A percentile compares a stretch with the other conserved stretches of the same genome.
Evolutionary conservation across 306 rosid genomes (phyloP).

Genomic region (Prunus fruticosa): DNA sequence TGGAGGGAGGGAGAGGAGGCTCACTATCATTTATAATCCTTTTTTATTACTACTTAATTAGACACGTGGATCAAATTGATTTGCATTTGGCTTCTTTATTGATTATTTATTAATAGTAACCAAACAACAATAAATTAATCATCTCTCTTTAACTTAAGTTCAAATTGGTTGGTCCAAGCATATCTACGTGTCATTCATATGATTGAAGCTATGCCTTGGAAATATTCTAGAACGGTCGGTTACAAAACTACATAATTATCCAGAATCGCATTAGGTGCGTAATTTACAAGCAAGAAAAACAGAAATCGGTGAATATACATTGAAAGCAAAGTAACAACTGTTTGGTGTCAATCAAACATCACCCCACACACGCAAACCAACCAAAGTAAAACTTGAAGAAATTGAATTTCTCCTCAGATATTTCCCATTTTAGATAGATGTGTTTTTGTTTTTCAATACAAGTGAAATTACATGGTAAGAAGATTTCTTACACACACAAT

Average conservation of each 20-base stretch:
- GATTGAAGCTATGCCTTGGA: too few relatives aligned
- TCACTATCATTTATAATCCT: too few relatives aligned
- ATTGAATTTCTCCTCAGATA: too few relatives aligned
- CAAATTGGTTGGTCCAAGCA: not conserved
- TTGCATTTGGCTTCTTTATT: not conserved
- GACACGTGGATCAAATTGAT: not conserved
- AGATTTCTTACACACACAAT: accelerated
- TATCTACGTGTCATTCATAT: too few relatives aligned
- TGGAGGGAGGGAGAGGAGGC: not conserved
- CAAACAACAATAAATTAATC: too few relatives aligned
- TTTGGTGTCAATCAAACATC: not conserved
- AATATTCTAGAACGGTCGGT: not conserved
- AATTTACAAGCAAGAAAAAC: not conserved
- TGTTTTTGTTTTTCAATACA: too few relatives aligned
- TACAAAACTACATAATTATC: not conserved
- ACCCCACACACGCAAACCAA: too few relatives aligned
- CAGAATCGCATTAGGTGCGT: not conserved
- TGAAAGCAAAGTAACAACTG: not conserved
- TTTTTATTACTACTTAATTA: not conserved
- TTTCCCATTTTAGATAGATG: too few relatives aligned
- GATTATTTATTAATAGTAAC: not conserved
- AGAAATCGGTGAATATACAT: not conserved
- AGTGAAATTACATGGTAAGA: accelerated
- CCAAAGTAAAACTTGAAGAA: too few relatives aligned
- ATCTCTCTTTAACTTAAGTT: not conserved